Conservation (phyloP, 805 yeast genomes). For the Saturnispora quitensis region DNA sequence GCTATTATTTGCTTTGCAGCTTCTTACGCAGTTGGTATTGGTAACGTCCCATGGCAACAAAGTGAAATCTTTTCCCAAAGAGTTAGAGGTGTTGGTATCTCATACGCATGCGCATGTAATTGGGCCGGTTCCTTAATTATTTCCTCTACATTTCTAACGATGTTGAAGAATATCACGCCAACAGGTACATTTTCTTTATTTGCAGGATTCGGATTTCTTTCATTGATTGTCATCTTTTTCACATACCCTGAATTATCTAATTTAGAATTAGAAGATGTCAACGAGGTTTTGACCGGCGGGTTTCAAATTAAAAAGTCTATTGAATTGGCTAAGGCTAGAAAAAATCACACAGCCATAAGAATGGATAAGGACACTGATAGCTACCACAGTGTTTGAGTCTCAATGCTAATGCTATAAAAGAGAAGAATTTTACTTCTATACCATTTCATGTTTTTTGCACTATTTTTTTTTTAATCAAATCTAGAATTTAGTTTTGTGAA, state of each 20-base stretch:
- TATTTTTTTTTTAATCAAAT: background rate
- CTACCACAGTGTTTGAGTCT: constrained; percentile 3
- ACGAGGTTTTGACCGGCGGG: constrained; percentile 69
- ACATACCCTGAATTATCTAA: constrained; percentile 91
- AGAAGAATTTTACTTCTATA: background rate
- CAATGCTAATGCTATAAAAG: background rate
- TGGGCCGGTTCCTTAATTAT: constrained; percentile 93
- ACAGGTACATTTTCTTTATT: constrained; percentile 90
- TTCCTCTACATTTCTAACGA: constrained; percentile 86
- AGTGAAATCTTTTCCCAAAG: constrained; percentile 90
- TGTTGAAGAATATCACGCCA: constrained; percentile 89
- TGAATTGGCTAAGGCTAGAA: constrained; percentile 41
- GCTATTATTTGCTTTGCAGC: constrained; percentile 86
- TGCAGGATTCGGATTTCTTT: constrained; percentile 68
- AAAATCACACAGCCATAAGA: constrained; percentile 4
- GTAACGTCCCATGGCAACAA: constrained; percentile 98
- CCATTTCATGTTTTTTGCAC: background rate
- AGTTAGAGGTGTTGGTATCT: constrained; percentile 87
- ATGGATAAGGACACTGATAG: constrained; percentile 8
- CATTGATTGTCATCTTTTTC: constrained; percentile 69
- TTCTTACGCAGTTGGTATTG: constrained; percentile 87
- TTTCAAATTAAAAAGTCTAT: constrained; percentile 69
- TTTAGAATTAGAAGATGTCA: constrained; percentile 85
- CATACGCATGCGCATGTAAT: constrained; percentile 84
- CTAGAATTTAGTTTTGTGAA: background rate